These are phyloP conservation scores for Beauveria sp. DNA, from an alignment of 2,329 filamentous ascomycete genomes.

Conservation along the genomic window DNA sequence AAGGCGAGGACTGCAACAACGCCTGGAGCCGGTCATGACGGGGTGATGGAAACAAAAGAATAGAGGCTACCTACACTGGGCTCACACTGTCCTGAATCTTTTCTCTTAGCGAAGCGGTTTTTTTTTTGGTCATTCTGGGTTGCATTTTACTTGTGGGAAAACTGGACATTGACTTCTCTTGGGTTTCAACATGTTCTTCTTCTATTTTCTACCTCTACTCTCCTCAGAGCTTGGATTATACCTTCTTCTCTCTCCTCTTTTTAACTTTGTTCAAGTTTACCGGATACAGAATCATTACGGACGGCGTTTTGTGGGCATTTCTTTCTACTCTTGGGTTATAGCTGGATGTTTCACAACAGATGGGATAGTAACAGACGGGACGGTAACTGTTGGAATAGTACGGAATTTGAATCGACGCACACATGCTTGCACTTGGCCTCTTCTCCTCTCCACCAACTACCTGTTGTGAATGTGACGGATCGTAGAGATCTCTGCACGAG, in stretches of 20 bases:
- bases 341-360: neutral
- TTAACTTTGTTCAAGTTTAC: neutral
- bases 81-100: neutral
- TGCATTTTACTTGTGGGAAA: neutral
- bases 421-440: too few species aligned
- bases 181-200: neutral
- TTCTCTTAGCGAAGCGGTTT: slow-evolving; percentile 2
- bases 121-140: neutral
- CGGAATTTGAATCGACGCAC: too few species aligned
- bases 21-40: neutral
- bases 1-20: slow-evolving; percentile 19
- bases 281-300: neutral
- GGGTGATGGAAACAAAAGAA: neutral
- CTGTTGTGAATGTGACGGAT: too few species aligned
- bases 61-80: neutral
- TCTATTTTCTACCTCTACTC: too few species aligned
- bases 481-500: too few species aligned
- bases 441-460: too few species aligned
- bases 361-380: neutral
- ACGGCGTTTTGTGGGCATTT: too few species aligned
- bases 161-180: neutral
- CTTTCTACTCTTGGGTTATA: neutral
- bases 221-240: too few species aligned
- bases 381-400: too few species aligned
- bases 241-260: too few species aligned